phyloP scores from a whole-genome alignment of 495 filamentous ascomycete species.

The Talaromyces proteolyticus region DNA sequence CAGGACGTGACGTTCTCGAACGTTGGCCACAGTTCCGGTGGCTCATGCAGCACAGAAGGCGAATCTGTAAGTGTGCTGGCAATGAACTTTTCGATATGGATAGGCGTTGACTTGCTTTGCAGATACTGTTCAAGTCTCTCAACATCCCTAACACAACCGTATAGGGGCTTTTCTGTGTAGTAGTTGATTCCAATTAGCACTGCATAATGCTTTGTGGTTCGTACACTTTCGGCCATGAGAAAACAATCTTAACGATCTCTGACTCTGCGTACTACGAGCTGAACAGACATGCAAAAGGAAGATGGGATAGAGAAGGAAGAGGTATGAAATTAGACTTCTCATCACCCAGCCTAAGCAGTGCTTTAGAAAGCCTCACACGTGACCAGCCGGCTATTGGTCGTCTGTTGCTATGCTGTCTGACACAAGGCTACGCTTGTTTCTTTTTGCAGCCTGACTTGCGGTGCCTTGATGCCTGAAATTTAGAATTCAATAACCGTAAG shows the following conservation, averaged over 20 bases:
- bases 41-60: neutral
- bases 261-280: neutral
- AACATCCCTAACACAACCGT: conserved; percentile 12
- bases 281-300: neutral
- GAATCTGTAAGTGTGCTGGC: conserved; percentile 4
- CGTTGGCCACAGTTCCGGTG: conserved; percentile 10
- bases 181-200: conserved; percentile 7
- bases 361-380: neutral
- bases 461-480: neutral
- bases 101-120: neutral
- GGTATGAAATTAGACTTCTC: no score
- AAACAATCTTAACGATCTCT: neutral
- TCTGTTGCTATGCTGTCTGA: neutral
- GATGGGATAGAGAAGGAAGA: neutral
- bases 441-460: conserved; percentile 1
- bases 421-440: no score
- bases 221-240: neutral
- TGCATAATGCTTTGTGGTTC: conserved; percentile 1
- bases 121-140: conserved; percentile 7
- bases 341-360: no score
- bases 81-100: conserved; percentile 9
- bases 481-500: neutral
- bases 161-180: neutral
- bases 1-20: conserved; percentile 12
- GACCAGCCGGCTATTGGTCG: neutral